phyloP scores from a whole-genome alignment of 2,329 filamentous ascomycete species.

The Paecilomyces fulvus region DNA sequence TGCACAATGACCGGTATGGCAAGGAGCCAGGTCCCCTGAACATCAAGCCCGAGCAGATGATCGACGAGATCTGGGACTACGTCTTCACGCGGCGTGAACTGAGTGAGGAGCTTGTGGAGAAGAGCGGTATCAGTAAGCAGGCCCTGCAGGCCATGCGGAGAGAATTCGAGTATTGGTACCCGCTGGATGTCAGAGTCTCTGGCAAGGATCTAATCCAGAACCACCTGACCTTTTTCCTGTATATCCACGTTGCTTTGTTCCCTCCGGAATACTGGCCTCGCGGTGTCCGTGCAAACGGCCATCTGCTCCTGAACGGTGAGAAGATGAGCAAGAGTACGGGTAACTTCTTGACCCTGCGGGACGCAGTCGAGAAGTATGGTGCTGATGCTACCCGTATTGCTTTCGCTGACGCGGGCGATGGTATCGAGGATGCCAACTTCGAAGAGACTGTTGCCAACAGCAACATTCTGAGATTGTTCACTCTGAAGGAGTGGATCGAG shows the following conservation, averaged over 20 bases:
- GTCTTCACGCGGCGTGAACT: conserved; percentile 71
- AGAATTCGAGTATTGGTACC: conserved; percentile 97
- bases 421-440: conserved; percentile 92
- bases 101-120: conserved; percentile 54
- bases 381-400: conserved; percentile 88
- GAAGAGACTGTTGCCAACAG: conserved; percentile 91
- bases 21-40: conserved; percentile 59
- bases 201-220: conserved; percentile 92
- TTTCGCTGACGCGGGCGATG: conserved; percentile 88
- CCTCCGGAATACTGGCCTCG: conserved; percentile 79
- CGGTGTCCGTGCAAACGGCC: conserved; percentile 80
- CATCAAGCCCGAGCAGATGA: conserved; percentile 78
- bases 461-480: conserved; percentile 77
- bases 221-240: conserved; percentile 92
- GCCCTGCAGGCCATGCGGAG: conserved; percentile 72
- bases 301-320: conserved; percentile 88
- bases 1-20: conserved; percentile 83
- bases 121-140: conserved; percentile 64
- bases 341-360: conserved; percentile 87
- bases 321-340: conserved; percentile 99
- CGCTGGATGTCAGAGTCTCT: conserved; percentile 75
- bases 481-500: conserved; percentile 85
- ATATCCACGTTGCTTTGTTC: conserved; percentile 88
- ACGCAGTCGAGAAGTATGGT: conserved; percentile 84
- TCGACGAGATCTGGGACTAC: conserved; percentile 93